Evolutionary conservation across 768 basidiomycete species (phyloP), one percentile per base, ranked within the genome.

Genomic region (Leccinellum luteum): DNA sequence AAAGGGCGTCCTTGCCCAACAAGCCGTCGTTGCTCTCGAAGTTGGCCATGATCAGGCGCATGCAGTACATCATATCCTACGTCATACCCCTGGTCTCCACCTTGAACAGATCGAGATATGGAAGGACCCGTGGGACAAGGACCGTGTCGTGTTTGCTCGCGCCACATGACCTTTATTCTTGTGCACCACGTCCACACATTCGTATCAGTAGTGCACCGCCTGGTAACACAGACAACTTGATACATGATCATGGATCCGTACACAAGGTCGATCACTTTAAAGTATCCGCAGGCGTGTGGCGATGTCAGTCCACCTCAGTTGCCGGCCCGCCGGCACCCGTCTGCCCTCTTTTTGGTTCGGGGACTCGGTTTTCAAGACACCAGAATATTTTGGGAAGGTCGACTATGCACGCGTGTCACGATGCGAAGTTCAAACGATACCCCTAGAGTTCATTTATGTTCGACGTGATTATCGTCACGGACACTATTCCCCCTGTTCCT

Each of bases 81-180:
- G 69, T 54, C 56, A 70, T 15, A 75, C 75, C n/a, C 80, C 78
- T 44, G 67, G 74, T 38, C 68, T 90, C 48, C 65, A 63, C 0
- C 51, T 60, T 65, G 72, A 34, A 79, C 84, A 5, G 81, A 38
- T 57, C 1, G 60, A 88, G 65, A 80, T 90, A 35, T 94, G 92
- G 92, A 69, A 71, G 58, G 94, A 95, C 72, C 88, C 86, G 59
- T 95, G 86, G 86, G 85, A 83, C 48, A 83, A 81, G 62, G 79
- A 86, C 57, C 82, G 93, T 60, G 85, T 87, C 49, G 86, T 94
- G 15, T 69, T 90, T 60, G 87, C 78, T 23, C 77, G 68, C 67
- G 71, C n/a, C 57, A 56, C 71, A 64, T 77, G 70, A 78, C 8
- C 41, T 17, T 35, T 35, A n/a, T 23, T 14, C n/a, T 25, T 44